A percentile compares a stretch with the other conserved stretches of the same genome.
These are phyloP conservation scores for Naganishia onofrii DNA, from an alignment of 768 basidiomycete species.

Conservation along the genomic window DNA sequence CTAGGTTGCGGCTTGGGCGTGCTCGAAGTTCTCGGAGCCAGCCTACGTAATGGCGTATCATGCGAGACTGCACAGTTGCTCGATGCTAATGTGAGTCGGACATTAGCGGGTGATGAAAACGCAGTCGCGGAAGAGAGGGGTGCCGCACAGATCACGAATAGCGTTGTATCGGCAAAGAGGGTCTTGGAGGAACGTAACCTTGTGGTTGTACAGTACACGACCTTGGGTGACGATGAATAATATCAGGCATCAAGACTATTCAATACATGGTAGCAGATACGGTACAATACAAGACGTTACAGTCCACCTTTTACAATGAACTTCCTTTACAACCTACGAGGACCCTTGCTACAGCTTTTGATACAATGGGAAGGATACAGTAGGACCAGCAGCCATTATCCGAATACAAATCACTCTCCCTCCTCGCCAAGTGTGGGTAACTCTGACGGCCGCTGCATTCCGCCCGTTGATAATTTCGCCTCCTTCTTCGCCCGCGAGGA, in stretches of 20 bases:
- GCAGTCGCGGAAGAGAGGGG: not conserved
- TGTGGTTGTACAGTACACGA: slow-evolving; percentile 32
- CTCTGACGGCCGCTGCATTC: slow-evolving; percentile 15
- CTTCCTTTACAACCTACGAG: not conserved
- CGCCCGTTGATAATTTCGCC: slow-evolving; percentile 34
- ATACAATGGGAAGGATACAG: not conserved
- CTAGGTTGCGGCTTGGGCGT: slow-evolving; percentile 79
- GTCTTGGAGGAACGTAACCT: slow-evolving; percentile 26
- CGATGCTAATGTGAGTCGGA: slow-evolving; percentile 23
- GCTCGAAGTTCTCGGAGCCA: slow-evolving; percentile 77
- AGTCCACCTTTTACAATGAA: no score
- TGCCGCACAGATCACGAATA: not conserved
- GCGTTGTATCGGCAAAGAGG: not conserved
- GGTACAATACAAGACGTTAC: not conserved
- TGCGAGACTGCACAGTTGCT: slow-evolving; percentile 22
- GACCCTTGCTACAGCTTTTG: not conserved
- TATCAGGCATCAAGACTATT: not conserved
- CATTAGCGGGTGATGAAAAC: not conserved
- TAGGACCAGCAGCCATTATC: not conserved
- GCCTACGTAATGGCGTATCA: slow-evolving; percentile 54
- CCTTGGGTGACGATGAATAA: slow-evolving; percentile 12
- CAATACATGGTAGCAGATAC: not conserved
- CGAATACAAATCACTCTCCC: slow-evolving; percentile 1
- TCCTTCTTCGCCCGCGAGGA: slow-evolving; percentile 43
- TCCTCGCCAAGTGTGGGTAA: slow-evolving; percentile 29